These are phyloP conservation scores for Pichia norvegensis DNA, from an alignment of 1,139 yeast species.

Conservation along the genomic window DNA sequence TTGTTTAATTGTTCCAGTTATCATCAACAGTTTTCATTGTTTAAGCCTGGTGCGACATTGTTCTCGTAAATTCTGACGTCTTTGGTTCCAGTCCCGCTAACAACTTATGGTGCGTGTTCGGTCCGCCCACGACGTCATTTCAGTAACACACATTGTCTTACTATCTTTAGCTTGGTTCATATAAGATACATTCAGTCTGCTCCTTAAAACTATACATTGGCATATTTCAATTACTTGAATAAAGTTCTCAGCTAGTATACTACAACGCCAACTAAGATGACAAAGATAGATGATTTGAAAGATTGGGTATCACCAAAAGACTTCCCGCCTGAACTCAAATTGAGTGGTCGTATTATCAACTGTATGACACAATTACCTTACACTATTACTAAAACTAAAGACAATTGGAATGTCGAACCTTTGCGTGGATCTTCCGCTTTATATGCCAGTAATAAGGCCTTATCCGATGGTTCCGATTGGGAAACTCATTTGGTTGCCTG, in stretches of 20 bases:
- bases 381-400: conserved; percentile 40
- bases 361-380: conserved; percentile 66
- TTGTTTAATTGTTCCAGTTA: no score
- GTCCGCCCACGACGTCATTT: not conserved
- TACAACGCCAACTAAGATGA: not conserved
- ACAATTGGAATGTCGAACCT: conserved; percentile 44
- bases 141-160: not conserved
- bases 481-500: conserved; percentile 86
- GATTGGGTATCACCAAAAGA: conserved; percentile 19
- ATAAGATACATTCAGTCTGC: no score
- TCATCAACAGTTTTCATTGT: not conserved
- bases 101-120: not conserved
- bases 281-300: not conserved
- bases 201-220: not conserved
- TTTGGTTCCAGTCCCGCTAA: not conserved
- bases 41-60: not conserved
- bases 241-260: not conserved
- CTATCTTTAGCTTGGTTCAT: not conserved
- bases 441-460: conserved; percentile 61
- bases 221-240: not conserved
- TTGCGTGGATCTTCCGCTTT: conserved; percentile 82
- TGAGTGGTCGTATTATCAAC: conserved; percentile 59
- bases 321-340: conserved; percentile 15
- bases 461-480: conserved; percentile 67
- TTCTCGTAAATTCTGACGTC: not conserved